A percentile compares a stretch with the other conserved stretches of the same genome.
These are phyloP conservation scores for Deinandra increscens DNA, from an alignment of 129 eudicot species.

Conservation along the genomic window DNA sequence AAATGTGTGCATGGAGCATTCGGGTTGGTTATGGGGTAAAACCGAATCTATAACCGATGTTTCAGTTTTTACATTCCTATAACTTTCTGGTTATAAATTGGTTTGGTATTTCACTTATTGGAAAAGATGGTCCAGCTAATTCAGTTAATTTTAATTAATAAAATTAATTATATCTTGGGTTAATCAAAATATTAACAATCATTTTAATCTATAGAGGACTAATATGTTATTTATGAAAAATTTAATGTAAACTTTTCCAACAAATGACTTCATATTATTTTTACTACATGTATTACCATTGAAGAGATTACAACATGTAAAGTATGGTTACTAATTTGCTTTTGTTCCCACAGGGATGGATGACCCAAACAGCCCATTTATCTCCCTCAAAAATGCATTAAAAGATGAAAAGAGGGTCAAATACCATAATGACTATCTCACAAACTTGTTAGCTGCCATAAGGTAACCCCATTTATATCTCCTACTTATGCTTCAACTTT, in stretches of 20 bases:
- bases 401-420: conserved; percentile 76
- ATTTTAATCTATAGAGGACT: no score
- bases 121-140: no score
- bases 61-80: background rate
- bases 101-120: no score
- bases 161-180: no score
- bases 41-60: background rate
- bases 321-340: background rate
- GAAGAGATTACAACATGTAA: conserved; percentile 6
- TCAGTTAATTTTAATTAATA: no score
- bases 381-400: conserved; percentile 45
- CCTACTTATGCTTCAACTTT: background rate
- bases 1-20: no score
- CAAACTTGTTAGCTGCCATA: conserved; percentile 70
- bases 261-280: no score
- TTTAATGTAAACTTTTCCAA: no score
- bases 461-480: conserved; percentile 42
- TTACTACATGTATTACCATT: no score
- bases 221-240: no score
- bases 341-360: conserved; percentile 73
- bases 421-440: conserved; percentile 73
- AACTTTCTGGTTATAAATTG: no score
- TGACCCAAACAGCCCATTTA: conserved; percentile 55
- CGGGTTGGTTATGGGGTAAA: background rate
- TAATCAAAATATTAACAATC: no score